Conservation (phyloP, 225 moss, liverwort and hornwort genomes). For the Rhytidiadelphus loreus region DNA sequence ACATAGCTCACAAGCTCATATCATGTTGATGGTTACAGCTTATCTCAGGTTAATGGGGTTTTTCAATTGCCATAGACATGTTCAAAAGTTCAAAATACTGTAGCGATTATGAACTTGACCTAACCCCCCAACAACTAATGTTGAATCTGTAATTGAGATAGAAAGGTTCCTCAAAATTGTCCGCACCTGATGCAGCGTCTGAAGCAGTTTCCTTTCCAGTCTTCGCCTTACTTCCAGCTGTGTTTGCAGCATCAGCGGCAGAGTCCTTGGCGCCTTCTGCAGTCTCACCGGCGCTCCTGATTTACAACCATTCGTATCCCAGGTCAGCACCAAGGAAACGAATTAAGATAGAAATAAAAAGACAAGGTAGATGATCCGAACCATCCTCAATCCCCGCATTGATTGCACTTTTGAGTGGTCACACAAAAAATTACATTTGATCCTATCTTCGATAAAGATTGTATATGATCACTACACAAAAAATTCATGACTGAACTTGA, state of each 20-base stretch:
- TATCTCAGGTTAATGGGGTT: neutral
- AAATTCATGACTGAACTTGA: neutral
- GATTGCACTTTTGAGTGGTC: too few relatives aligned
- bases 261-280: neutral
- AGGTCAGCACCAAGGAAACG: neutral
- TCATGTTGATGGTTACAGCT: neutral
- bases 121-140: neutral
- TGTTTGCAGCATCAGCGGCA: neutral
- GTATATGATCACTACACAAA: too few relatives aligned
- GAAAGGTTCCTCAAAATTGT: neutral
- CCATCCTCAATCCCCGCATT: neutral
- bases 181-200: conserved; percentile 2
- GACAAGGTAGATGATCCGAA: too few relatives aligned
- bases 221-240: conserved; percentile 4
- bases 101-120: neutral
- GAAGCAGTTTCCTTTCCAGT: conserved; percentile 1
- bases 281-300: neutral
- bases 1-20: neutral
- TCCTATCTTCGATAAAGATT: too few relatives aligned
- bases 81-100: neutral
- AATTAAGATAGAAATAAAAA: too few relatives aligned
- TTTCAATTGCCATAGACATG: neutral
- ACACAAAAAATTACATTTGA: neutral
- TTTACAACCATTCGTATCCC: neutral
- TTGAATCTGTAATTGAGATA: neutral